Evolutionary conservation across 2,329 filamentous ascomycete species (phyloP).

Genomic region (Ophiostoma quercus): DNA sequence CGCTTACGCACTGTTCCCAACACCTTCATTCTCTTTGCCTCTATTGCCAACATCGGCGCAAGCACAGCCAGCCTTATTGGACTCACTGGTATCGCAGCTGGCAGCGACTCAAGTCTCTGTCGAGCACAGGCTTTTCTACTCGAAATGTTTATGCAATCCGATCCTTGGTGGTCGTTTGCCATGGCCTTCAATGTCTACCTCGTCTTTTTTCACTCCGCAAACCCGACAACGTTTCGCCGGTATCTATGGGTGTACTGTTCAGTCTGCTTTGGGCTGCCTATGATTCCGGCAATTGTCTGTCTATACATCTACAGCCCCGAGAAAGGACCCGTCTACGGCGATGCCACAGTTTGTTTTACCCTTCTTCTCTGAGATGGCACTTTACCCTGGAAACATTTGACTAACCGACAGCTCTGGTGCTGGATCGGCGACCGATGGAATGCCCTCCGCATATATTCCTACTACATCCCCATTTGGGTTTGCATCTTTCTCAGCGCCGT

Average conservation of each 20-base stretch:
- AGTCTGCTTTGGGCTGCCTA: conserved; percentile 66
- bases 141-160: conserved; percentile 72
- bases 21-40: conserved; percentile 58
- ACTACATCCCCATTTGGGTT: conserved; percentile 58
- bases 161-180: conserved; percentile 71
- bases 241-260: conserved; percentile 67
- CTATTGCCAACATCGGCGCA: conserved; percentile 54
- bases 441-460: conserved; percentile 54
- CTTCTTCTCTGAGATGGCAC: not conserved
- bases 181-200: conserved; percentile 81
- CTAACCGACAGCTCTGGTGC: conserved; percentile 51
- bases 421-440: conserved; percentile 55
- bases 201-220: conserved; percentile 57
- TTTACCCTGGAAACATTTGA: too few relatives aligned
- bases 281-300: conserved; percentile 60
- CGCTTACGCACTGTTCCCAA: conserved; percentile 55
- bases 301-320: conserved; percentile 48
- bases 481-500: conserved; percentile 52
- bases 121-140: conserved; percentile 57
- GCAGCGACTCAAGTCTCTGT: conserved; percentile 54
- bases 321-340: conserved; percentile 46
- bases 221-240: conserved; percentile 62
- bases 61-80: conserved; percentile 66
- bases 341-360: conserved; percentile 47
- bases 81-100: conserved; percentile 55